These are phyloP conservation scores for Pezicula rhizophila DNA, from an alignment of 2,329 filamentous ascomycete species.

Conservation along the genomic window DNA sequence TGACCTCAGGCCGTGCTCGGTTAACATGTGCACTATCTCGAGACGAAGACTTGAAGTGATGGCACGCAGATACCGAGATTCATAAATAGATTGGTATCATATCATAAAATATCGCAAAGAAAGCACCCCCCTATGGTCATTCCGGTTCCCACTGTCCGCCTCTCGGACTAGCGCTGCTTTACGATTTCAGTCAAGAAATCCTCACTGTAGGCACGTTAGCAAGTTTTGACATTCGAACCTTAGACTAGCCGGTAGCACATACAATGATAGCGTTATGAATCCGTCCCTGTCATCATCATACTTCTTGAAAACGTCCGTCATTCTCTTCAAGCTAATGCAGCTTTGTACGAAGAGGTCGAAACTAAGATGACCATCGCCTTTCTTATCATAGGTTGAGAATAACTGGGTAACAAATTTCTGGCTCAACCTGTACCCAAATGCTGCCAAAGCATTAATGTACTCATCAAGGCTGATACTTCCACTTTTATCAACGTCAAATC, in stretches of 20 bases:
- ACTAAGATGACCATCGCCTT: conserved; percentile 64
- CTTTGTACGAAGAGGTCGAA: conserved; percentile 98
- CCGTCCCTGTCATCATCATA: conserved; percentile 97
- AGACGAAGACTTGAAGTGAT: no score
- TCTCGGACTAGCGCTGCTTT: conserved; percentile 12
- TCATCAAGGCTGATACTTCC: conserved; percentile 83
- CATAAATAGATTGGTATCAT: conserved; percentile 1
- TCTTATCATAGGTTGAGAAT: conserved; percentile 85
- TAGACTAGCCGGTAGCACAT: conserved; percentile 6
- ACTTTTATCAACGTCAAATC: conserved; percentile 81
- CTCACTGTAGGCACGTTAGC: conserved; percentile 17
- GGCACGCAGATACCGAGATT: not conserved
- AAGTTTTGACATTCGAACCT: not conserved
- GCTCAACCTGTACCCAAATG: conserved; percentile 89
- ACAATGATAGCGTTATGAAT: conserved; percentile 75
- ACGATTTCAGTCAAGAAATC: conserved; percentile 27
- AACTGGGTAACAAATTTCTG: conserved; percentile 77
- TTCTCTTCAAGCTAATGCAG: conserved; percentile 92
- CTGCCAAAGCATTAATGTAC: conserved; percentile 83
- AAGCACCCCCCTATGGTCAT: not conserved
- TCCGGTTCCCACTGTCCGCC: not conserved
- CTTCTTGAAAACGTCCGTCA: conserved; percentile 99
- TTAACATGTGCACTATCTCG: no score
- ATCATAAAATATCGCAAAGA: not conserved
- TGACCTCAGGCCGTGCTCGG: no score